A percentile compares a stretch with the other conserved stretches of the same genome.
These are phyloP conservation scores for Cystobasidiopsis lactophilus DNA, from an alignment of 768 basidiomycete species.

Conservation along the genomic window DNA sequence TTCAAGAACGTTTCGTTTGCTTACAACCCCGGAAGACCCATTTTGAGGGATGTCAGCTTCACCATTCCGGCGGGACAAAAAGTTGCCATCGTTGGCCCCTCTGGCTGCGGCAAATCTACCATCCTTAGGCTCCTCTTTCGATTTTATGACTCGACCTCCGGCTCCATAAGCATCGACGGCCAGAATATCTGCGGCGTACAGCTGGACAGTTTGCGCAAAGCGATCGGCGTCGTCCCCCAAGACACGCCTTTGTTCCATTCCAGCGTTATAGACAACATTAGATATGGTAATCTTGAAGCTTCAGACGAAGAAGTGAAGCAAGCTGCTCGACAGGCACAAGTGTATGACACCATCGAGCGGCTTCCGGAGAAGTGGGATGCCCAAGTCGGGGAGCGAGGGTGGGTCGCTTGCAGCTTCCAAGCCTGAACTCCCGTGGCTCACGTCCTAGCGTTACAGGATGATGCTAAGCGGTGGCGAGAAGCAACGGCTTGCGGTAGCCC, in stretches of 20 bases:
- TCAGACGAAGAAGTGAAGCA: constrained; percentile 70
- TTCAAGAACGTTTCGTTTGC: constrained; percentile 83
- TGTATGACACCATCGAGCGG: constrained; percentile 53
- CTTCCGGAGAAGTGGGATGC: constrained; percentile 74
- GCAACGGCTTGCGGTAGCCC: constrained; percentile 80
- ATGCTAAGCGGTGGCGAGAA: constrained; percentile 99
- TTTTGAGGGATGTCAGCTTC: constrained; percentile 71
- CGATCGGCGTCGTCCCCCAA: constrained; percentile 87
- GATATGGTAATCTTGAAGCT: constrained; percentile 73
- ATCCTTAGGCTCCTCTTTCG: constrained; percentile 81
- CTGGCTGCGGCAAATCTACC: constrained; percentile 92
- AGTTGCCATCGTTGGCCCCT: constrained; percentile 88
- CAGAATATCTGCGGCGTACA: constrained; percentile 60
- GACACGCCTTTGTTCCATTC: constrained; percentile 95
- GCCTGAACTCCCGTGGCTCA: not conserved
- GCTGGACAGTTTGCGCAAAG: constrained; percentile 44
- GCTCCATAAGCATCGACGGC: constrained; percentile 57
- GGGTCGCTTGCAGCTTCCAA: not conserved
- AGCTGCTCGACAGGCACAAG: constrained; percentile 66
- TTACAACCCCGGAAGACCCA: constrained; percentile 76
- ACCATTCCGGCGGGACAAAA: constrained; percentile 88
- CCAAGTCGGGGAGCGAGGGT: constrained; percentile 78
- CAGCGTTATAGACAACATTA: constrained; percentile 80
- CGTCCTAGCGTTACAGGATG: too few relatives aligned
- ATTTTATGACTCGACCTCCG: constrained; percentile 69